Conservation (phyloP, 2,329 filamentous ascomycete species). For the Colletotrichum sp. region DNA sequence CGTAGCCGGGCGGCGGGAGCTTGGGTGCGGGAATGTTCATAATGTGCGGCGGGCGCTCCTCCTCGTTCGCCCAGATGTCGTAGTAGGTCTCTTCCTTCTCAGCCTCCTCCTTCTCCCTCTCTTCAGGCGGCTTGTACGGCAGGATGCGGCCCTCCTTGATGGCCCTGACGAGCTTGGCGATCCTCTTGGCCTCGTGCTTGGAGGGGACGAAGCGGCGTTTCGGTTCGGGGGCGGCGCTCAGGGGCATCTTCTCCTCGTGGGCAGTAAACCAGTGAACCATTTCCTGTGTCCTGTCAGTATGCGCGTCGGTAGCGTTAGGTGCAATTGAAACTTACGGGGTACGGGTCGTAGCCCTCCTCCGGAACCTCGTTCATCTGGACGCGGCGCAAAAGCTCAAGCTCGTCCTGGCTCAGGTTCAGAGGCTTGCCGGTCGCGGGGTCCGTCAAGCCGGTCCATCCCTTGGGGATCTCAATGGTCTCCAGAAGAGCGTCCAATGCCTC, state of each 20-base stretch:
- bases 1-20: conserved; percentile 89
- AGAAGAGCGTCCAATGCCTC: conserved; percentile 92
- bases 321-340: conserved; percentile 65
- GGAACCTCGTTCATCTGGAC: conserved; percentile 89
- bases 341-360: conserved; percentile 89
- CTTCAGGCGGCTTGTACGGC: conserved; percentile 81
- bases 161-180: conserved; percentile 96
- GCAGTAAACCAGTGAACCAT: conserved; percentile 94
- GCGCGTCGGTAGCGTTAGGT: not conserved
- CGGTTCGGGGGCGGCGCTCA: conserved; percentile 93
- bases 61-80: conserved; percentile 95
- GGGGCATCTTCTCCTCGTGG: conserved; percentile 89
- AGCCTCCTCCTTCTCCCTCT: conserved; percentile 70
- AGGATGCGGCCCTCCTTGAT: conserved; percentile 94
- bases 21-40: conserved; percentile 98
- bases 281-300: conserved; percentile 53
- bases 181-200: conserved; percentile 93
- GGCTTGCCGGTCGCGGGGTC: conserved; percentile 95
- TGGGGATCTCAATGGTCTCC: conserved; percentile 95
- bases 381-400: conserved; percentile 86
- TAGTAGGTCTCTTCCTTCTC: conserved; percentile 76
- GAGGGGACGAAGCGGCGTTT: conserved; percentile 96
- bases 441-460: conserved; percentile 96
- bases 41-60: conserved; percentile 78
- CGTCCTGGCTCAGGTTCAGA: conserved; percentile 83